Evolutionary conservation across 164 flowering plant species (phyloP).

Genomic region (Nymphaea colorata): DNA sequence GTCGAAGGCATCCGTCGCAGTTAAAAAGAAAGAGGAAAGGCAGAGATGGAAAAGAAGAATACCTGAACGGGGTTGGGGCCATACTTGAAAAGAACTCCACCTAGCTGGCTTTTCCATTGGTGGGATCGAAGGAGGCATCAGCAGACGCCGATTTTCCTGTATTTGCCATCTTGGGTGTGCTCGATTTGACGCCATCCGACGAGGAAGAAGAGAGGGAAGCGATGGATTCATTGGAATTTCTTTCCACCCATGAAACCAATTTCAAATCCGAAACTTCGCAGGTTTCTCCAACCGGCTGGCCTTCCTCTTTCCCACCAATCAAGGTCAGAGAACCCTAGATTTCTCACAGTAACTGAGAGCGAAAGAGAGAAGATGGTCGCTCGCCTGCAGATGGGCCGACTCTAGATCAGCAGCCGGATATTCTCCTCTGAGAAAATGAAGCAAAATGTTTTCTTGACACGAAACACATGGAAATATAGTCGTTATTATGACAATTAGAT

Average conservation of each 20-base stretch:
- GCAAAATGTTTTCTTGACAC: too few species aligned
- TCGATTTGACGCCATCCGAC: slow-evolving; percentile 21
- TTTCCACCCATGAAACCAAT: neutral
- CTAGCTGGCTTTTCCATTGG: slow-evolving; percentile 49
- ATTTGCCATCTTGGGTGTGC: slow-evolving; percentile 19
- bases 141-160: slow-evolving; percentile 2
- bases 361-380: neutral
- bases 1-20: too few species aligned
- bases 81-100: slow-evolving; percentile 74
- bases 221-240: slow-evolving; percentile 4
- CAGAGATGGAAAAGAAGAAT: too few species aligned
- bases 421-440: too few species aligned
- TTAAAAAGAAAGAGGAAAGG: too few species aligned
- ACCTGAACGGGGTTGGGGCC: too few species aligned
- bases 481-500: too few species aligned
- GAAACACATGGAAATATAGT: too few species aligned
- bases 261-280: neutral
- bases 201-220: slow-evolving; percentile 3
- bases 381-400: neutral
- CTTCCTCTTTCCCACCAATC: neutral
- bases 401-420: too few species aligned
- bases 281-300: neutral
- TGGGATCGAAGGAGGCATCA: slow-evolving; percentile 18
- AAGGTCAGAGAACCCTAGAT: neutral
- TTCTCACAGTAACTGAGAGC: neutral